Conservation (phyloP, 148 eudicot species). For the Camellia sinensis region DNA sequence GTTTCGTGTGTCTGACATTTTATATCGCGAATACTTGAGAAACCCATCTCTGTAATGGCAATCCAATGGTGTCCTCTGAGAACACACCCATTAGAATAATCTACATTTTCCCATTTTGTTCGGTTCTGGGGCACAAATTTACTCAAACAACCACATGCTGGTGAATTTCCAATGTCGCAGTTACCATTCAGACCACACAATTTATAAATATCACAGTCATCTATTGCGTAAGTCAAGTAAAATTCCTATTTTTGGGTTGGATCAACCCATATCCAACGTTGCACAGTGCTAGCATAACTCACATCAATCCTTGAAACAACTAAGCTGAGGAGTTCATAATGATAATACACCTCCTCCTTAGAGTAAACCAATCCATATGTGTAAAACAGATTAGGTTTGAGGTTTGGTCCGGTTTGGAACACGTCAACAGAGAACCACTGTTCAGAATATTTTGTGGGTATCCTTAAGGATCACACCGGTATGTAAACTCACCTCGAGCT, state of each 20-base stretch:
- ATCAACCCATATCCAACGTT: neutral
- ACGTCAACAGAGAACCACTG: neutral
- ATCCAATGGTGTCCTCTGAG: constrained; percentile 10
- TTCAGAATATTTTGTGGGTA: neutral
- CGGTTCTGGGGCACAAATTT: constrained; percentile 21
- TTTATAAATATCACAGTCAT: neutral
- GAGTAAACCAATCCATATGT: neutral
- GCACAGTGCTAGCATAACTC: neutral
- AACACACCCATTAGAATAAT: constrained; percentile 31
- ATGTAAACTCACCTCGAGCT: neutral
- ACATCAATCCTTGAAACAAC: neutral
- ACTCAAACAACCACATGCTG: constrained; percentile 22
- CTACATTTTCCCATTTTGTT: constrained; percentile 13
- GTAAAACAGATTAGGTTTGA: neutral
- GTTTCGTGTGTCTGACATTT: constrained; percentile 29
- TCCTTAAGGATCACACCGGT: neutral
- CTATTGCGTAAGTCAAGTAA: neutral
- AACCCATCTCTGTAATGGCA: constrained; percentile 13
- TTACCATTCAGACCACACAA: constrained; percentile 2
- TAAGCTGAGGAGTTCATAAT: neutral
- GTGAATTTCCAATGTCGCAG: constrained; percentile 16
- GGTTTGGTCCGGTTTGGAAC: neutral
- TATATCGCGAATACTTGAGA: neutral
- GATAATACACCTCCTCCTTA: neutral
- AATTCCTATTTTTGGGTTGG: neutral